phyloP scores from a whole-genome alignment of 352 stramenopile genomes.

The Globisporangium rhizosaccharum region DNA sequence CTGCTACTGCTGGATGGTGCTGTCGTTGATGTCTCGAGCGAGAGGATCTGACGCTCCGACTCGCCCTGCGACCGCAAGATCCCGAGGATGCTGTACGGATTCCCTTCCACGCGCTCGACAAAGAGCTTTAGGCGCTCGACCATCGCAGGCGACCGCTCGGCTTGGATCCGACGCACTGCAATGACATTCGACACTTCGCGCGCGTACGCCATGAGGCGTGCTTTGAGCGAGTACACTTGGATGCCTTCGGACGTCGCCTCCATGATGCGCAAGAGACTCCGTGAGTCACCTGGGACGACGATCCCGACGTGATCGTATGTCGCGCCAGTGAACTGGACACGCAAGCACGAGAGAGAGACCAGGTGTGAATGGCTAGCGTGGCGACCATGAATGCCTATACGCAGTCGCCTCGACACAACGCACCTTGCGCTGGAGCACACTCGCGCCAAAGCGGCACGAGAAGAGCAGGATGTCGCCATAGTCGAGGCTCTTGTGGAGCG shows the following conservation, averaged over 20 bases:
- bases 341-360: neutral
- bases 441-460: constrained; percentile 72
- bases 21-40: too few relatives aligned
- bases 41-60: constrained; percentile 28
- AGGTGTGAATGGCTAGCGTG: neutral
- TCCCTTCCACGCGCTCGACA: constrained; percentile 65
- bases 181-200: constrained; percentile 82
- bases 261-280: constrained; percentile 61
- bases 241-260: constrained; percentile 78
- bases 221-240: constrained; percentile 74
- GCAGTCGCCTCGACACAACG: neutral
- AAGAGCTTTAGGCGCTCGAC: constrained; percentile 43
- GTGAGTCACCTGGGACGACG: constrained; percentile 60
- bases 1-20: neutral
- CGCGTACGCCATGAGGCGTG: constrained; percentile 71
- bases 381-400: neutral
- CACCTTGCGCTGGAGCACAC: constrained; percentile 76
- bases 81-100: constrained; percentile 80
- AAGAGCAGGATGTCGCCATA: constrained; percentile 81
- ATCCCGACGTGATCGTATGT: constrained; percentile 83
- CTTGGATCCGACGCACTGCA: constrained; percentile 50
- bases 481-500: constrained; percentile 59
- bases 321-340: constrained; percentile 50
- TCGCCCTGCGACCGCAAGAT: constrained; percentile 54
- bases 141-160: constrained; percentile 36